Evolutionary conservation across 768 basidiomycete species (phyloP), one percentile per base, ranked within the genome.

Genomic region (Cantharellus anzutake): DNA sequence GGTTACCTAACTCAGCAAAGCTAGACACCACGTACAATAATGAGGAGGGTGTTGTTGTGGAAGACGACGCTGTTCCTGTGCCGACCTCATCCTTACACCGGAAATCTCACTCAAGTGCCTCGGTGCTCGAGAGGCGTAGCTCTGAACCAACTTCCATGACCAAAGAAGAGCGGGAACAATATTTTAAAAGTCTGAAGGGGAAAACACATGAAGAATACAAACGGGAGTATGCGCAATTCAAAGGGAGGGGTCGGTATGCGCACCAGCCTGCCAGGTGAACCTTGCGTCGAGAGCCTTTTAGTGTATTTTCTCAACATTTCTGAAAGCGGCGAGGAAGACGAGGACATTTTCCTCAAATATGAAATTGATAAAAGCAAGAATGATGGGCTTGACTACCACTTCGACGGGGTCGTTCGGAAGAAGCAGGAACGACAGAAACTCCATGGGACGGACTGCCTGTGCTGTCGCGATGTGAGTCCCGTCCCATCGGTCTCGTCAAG

Each of bases 361-460:
- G 77, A 78, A 59, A 83, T 93, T 57, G 75, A 86, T 63, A 78
- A 80, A 2, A 70, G 70, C 4, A 72, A 70, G 41, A 94, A 94
- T 67, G 73, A 75, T 0, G 90, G 87, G 0, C 52, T 79, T 5
- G 71, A 73, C 50, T 83, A 77, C 67, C 80, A 82, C 63, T 94
- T 77, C 65, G 83, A 90, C 51, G 81, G 83, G 56, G 86, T 89
- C 14, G 83, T 88, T 7, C 74, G 90, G 37, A 74, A 73, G 44
- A 83, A 76, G 65, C 77, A 78, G 16, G 78, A 79, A 41, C 74
- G 92, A 40, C 75, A 74, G 64, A 71, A 73, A 57, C 75, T 94
- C 75, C 75, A 84, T 56, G 91, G 78, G 2, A 80, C 76, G 2
- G 86, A 89, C 63, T 94, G 89, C 67, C 85, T 86, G 63, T 83